These are phyloP conservation scores for Fusarium tanahbumbuense DNA, from an alignment of 2,329 filamentous ascomycete genomes.

Conservation along the genomic window DNA sequence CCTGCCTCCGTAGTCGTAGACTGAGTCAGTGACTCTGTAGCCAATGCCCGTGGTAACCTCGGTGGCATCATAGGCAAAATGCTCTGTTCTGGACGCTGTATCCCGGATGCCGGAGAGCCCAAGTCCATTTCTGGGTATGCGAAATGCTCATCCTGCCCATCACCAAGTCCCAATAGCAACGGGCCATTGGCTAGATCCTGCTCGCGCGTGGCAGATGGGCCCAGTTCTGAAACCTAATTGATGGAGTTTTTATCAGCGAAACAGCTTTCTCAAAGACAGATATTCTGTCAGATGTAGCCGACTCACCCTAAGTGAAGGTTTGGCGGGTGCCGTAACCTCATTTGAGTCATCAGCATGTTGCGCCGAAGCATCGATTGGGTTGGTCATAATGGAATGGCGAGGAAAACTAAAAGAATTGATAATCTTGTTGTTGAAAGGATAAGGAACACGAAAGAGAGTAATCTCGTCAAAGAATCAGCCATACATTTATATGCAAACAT, in stretches of 20 bases:
- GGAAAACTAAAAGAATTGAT: too few relatives aligned
- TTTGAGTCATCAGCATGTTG: background rate
- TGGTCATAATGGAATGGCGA: background rate
- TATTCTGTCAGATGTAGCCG: fast-evolving
- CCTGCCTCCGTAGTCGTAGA: too few relatives aligned
- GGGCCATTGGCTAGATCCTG: background rate
- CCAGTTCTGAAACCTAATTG: too few relatives aligned
- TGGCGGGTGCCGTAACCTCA: background rate
- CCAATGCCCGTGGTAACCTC: too few relatives aligned
- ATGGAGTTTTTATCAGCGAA: background rate
- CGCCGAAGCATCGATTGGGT: background rate
- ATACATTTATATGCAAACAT: too few relatives aligned
- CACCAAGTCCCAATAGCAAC: background rate
- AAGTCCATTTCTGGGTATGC: fast-evolving
- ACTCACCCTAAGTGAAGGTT: background rate
- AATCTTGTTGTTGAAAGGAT: too few relatives aligned
- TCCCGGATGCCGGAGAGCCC: fast-evolving
- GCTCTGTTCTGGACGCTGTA: fast-evolving
- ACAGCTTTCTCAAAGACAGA: fast-evolving
- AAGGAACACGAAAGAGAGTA: too few relatives aligned
- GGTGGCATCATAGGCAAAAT: fast-evolving
- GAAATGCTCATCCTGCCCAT: background rate
- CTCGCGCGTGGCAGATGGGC: fast-evolving
- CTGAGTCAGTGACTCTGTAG: too few relatives aligned
- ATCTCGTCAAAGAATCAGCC: too few relatives aligned